phyloP scores from a whole-genome alignment of 129 eudicot species.

The sunflower (Helianthus annuus) region DNA sequence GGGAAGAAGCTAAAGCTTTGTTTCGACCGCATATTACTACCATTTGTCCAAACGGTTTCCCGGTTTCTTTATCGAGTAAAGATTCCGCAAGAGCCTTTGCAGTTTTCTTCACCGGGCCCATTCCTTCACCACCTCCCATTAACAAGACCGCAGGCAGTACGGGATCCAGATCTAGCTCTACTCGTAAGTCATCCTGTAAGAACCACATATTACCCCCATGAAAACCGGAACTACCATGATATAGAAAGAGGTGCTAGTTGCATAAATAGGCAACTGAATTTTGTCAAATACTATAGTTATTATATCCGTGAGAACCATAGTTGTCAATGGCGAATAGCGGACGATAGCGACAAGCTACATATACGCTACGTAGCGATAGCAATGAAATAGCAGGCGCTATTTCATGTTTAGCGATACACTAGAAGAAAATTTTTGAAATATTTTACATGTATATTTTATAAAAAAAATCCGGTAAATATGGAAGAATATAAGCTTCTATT shows the following conservation, averaged over 20 bases:
- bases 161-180: conserved; percentile 73
- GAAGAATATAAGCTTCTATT: no score
- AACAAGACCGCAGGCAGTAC: conserved; percentile 79
- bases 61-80: conserved; percentile 48
- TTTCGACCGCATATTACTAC: conserved; percentile 85
- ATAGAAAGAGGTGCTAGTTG: background rate
- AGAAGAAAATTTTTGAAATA: no score
- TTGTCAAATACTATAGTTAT: background rate
- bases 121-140: conserved; percentile 99
- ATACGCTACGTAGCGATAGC: no score
- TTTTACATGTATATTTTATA: no score
- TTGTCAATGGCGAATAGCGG: no score
- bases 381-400: no score
- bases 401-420: no score
- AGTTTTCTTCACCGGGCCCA: conserved; percentile 97
- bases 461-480: no score
- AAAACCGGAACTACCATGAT: conserved; percentile 1
- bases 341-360: no score
- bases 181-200: conserved; percentile 70
- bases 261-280: background rate
- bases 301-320: no score
- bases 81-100: conserved; percentile 86
- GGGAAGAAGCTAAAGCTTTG: conserved; percentile 56
- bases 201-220: conserved; percentile 17
- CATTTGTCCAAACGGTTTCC: conserved; percentile 65